phyloP scores from a whole-genome alignment of 2,329 filamentous ascomycete genomes.

The Botrytis hyacinthi region DNA sequence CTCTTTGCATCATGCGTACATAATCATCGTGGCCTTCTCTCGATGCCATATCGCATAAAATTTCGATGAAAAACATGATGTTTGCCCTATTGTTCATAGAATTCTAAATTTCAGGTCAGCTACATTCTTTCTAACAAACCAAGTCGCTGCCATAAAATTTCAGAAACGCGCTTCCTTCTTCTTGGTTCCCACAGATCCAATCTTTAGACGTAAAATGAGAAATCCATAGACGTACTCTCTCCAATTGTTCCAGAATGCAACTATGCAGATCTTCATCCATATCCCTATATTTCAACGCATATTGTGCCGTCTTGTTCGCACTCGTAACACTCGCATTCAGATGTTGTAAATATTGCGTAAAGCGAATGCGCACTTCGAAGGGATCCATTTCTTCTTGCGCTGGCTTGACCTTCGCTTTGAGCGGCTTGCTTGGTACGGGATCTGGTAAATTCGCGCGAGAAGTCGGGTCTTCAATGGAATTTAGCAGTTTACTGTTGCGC shows the following conservation, averaged over 20 bases:
- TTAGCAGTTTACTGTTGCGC: neutral
- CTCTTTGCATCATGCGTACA: conserved; percentile 89
- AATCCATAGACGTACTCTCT: conserved; percentile 57
- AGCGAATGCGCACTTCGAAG: conserved; percentile 97
- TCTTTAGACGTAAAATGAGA: neutral
- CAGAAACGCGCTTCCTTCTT: too few species aligned
- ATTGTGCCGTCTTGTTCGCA: conserved; percentile 88
- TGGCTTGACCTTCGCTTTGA: conserved; percentile 14
- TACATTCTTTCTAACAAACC: neutral
- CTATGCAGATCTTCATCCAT: conserved; percentile 97
- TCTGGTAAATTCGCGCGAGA: neutral
- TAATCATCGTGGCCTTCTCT: conserved; percentile 75
- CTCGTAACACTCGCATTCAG: conserved; percentile 88
- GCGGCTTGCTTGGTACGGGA: conserved; percentile 8
- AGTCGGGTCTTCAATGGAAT: neutral
- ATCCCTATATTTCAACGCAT: conserved; percentile 89
- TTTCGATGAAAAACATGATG: conserved; percentile 98
- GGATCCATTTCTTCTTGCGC: conserved; percentile 54
- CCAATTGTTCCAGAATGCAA: conserved; percentile 94
- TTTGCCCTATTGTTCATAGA: conserved; percentile 97
- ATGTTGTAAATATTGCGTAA: conserved; percentile 84
- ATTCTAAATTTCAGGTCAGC: conserved; percentile 51
- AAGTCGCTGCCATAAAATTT: neutral
- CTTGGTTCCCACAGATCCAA: neutral
- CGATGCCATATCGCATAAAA: conserved; percentile 68